Evolutionary conservation across 495 filamentous ascomycete genomes (phyloP).

Genomic region (Neurospora sp.): DNA sequence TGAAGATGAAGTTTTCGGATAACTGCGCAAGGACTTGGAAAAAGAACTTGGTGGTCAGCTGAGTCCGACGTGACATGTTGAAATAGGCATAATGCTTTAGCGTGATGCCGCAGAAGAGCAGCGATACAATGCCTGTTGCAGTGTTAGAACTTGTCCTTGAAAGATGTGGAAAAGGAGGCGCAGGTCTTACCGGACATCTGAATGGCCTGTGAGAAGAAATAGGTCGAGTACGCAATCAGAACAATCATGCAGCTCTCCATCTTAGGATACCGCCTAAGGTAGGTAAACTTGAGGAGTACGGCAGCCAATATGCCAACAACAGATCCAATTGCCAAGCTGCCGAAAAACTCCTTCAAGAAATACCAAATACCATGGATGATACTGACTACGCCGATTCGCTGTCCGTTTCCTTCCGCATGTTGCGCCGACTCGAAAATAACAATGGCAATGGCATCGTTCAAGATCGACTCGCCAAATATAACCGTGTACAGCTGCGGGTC

Average conservation of each 20-base stretch:
- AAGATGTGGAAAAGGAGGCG: not conserved
- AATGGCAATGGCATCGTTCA: slow-evolving; percentile 97
- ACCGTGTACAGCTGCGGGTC: slow-evolving; percentile 97
- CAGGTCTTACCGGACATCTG: slow-evolving; percentile 74
- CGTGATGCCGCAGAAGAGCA: slow-evolving; percentile 95
- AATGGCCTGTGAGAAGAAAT: slow-evolving; percentile 92
- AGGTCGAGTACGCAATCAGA: slow-evolving; percentile 87
- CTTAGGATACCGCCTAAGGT: slow-evolving; percentile 81
- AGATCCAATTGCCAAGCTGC: slow-evolving; percentile 81
- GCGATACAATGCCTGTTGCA: slow-evolving; percentile 79
- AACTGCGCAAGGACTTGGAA: slow-evolving; percentile 92
- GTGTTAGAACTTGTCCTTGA: slow-evolving; percentile 10
- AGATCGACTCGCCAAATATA: slow-evolving; percentile 95
- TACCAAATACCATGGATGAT: slow-evolving; percentile 85
- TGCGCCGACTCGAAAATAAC: slow-evolving; percentile 97
- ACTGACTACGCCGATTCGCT: slow-evolving; percentile 58
- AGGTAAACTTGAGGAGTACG: slow-evolving; percentile 83
- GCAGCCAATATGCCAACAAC: slow-evolving; percentile 79
- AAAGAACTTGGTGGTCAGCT: slow-evolving; percentile 95
- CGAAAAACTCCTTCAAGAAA: slow-evolving; percentile 93
- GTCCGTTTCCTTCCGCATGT: slow-evolving; percentile 58
- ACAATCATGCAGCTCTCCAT: slow-evolving; percentile 95
- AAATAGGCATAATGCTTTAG: slow-evolving; percentile 99
- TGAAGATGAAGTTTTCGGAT: slow-evolving; percentile 99
- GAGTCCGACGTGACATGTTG: slow-evolving; percentile 97